phyloP scores from a whole-genome alignment of 1,284 basidiomycete genomes.

The Waitea zeae region DNA sequence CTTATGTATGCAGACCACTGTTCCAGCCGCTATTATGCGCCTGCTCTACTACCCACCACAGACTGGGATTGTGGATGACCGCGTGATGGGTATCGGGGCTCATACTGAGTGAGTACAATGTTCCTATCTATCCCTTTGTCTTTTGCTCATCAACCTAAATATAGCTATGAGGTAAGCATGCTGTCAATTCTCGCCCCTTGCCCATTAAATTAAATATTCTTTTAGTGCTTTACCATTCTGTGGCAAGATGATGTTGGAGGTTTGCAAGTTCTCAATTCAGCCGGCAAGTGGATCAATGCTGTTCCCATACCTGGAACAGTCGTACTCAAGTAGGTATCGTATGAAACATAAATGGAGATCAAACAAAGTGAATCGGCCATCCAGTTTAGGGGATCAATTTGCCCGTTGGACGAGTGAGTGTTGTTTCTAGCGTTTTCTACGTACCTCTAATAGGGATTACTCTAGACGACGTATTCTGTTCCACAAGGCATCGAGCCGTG shows the following conservation, averaged over 20 bases:
- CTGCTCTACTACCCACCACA: slow-evolving; percentile 74
- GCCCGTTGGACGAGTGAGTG: slow-evolving; percentile 82
- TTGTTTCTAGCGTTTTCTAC: too few species aligned
- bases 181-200: too few species aligned
- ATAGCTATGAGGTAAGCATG: too few species aligned
- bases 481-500: slow-evolving; percentile 69
- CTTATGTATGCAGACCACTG: slow-evolving; percentile 39
- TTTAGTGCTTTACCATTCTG: too few species aligned
- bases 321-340: slow-evolving; percentile 37
- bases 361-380: too few species aligned
- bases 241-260: slow-evolving; percentile 37
- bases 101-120: slow-evolving; percentile 57
- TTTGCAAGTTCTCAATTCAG: slow-evolving; percentile 77
- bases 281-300: slow-evolving; percentile 37
- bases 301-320: slow-evolving; percentile 32
- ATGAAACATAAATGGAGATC: slow-evolving; percentile 52
- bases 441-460: too few species aligned
- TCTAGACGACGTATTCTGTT: slow-evolving; percentile 81
- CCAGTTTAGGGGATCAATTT: slow-evolving; percentile 78
- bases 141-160: too few species aligned
- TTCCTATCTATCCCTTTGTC: too few species aligned
- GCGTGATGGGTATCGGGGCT: slow-evolving; percentile 73
- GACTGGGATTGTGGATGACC: slow-evolving; percentile 28
- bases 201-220: too few species aligned
- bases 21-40: slow-evolving; percentile 64